A percentile compares a stretch with the other conserved stretches of the same genome.
phyloP scores from a whole-genome alignment of 352 stramenopile genomes.

The Globisporangium okanoganense region DNA sequence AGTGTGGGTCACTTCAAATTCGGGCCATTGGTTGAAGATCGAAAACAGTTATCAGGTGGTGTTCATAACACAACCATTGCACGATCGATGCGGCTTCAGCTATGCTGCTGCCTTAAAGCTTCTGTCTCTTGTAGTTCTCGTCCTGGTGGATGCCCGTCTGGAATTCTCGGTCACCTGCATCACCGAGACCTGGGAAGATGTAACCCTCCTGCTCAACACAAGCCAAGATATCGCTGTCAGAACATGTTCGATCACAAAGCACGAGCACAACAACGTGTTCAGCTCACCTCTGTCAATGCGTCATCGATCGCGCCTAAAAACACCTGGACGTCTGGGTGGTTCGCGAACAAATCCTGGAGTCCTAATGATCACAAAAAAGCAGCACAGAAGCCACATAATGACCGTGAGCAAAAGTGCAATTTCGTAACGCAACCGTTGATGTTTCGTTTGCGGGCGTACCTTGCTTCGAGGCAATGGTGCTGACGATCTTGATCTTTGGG shows the following conservation, averaged over 20 bases:
- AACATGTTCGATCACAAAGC: too few species aligned
- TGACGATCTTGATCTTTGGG: constrained; percentile 92
- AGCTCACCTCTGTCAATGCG: constrained; percentile 54
- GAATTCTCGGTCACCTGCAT: constrained; percentile 84
- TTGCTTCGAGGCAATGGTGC: constrained; percentile 90
- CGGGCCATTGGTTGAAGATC: neutral
- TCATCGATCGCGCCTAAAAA: constrained; percentile 78
- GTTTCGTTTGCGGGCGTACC: constrained; percentile 32
- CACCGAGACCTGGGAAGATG: constrained; percentile 77
- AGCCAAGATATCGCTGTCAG: neutral
- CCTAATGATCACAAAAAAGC: constrained; percentile 15
- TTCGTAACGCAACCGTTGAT: neutral
- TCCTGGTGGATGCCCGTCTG: constrained; percentile 61
- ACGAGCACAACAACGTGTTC: too few species aligned
- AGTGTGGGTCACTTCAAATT: constrained; percentile 10
- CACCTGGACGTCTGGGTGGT: constrained; percentile 79
- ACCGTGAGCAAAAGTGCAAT: neutral
- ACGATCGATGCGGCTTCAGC: too few species aligned
- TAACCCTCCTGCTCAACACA: constrained; percentile 52
- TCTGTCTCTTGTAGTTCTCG: constrained; percentile 51
- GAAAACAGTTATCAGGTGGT: neutral
- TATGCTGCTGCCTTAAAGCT: too few species aligned
- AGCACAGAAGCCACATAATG: neutral
- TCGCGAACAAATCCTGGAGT: constrained; percentile 72
- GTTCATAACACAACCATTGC: too few species aligned